phyloP scores from a whole-genome alignment of 2,329 filamentous ascomycete species.

The Thyridium curvatum region DNA sequence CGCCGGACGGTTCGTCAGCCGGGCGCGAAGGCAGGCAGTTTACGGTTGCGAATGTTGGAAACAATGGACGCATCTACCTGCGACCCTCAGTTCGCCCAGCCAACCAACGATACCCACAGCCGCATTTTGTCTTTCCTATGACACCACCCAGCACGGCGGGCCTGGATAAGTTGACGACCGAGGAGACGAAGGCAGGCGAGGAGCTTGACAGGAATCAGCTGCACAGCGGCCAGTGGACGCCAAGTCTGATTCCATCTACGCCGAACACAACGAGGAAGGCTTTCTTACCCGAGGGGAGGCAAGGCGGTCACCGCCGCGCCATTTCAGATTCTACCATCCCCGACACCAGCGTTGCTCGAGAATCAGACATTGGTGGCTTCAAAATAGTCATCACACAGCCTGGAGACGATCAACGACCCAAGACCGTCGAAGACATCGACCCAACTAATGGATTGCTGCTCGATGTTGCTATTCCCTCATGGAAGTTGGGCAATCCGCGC shows the following conservation, averaged over 20 bases:
- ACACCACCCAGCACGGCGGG: slow-evolving; percentile 55
- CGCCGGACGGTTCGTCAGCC: slow-evolving; percentile 54
- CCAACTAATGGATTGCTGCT: slow-evolving; percentile 44
- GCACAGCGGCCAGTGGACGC: slow-evolving; percentile 34
- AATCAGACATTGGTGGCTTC: slow-evolving; percentile 61
- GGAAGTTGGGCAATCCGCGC: slow-evolving; percentile 73
- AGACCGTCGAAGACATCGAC: slow-evolving; percentile 53
- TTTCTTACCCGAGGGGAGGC: slow-evolving; percentile 21
- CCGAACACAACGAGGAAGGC: slow-evolving; percentile 24
- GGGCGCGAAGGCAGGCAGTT: slow-evolving; percentile 66
- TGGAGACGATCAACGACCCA: slow-evolving; percentile 51
- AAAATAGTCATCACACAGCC: slow-evolving; percentile 76
- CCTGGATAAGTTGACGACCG: slow-evolving; percentile 37
- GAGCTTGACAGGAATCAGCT: slow-evolving; percentile 8
- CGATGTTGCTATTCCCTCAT: slow-evolving; percentile 75
- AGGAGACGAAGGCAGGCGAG: slow-evolving; percentile 18
- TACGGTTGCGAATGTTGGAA: slow-evolving; percentile 74
- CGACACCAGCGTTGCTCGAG: slow-evolving; percentile 48
- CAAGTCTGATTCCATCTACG: slow-evolving; percentile 30
- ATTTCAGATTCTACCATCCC: slow-evolving; percentile 73
- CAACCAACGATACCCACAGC: slow-evolving; percentile 55
- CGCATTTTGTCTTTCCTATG: slow-evolving; percentile 52
- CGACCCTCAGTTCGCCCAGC: slow-evolving; percentile 58
- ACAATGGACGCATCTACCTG: slow-evolving; percentile 76
- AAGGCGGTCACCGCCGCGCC: slow-evolving; percentile 49